Percentiles rank a stretch among this genome's conserved stretches.
phyloP scores from a whole-genome alignment of 805 yeast species.

The Ogataea paradorogensis region DNA sequence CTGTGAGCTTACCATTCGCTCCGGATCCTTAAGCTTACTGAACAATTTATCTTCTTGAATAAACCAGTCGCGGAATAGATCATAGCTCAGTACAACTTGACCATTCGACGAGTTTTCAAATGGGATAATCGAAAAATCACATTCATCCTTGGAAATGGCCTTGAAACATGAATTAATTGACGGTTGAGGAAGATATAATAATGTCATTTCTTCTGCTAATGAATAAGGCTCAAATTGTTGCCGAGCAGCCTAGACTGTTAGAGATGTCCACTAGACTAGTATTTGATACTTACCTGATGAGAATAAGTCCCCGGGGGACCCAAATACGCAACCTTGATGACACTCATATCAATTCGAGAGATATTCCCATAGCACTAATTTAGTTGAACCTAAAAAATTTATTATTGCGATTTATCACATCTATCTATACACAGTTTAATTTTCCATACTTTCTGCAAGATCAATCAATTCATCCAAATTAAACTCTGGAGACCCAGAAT shows the following conservation, averaged over 20 bases:
- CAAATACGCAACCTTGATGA: slow-evolving; percentile 60
- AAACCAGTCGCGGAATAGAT: slow-evolving; percentile 69
- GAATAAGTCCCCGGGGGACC: slow-evolving; percentile 96
- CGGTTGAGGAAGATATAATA: slow-evolving; percentile 36
- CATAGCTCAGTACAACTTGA: slow-evolving; percentile 82
- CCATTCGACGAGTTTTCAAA: slow-evolving; percentile 95
- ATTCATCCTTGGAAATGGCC: slow-evolving; percentile 39
- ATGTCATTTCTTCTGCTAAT: slow-evolving; percentile 14
- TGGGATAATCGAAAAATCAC: slow-evolving; percentile 80
- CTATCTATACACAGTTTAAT: slow-evolving; percentile 18
- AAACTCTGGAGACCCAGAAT: slow-evolving; percentile 64
- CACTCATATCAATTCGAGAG: slow-evolving; percentile 5
- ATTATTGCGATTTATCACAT: background rate
- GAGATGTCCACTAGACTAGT: background rate
- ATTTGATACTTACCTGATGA: slow-evolving; percentile 58
- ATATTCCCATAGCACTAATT: background rate
- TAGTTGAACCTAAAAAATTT: slow-evolving; percentile 4
- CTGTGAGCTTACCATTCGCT: slow-evolving; percentile 12
- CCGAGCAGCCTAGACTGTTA: slow-evolving; percentile 43
- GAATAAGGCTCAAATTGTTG: slow-evolving; percentile 35
- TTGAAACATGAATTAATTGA: slow-evolving; percentile 63
- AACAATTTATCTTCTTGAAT: slow-evolving; percentile 19
- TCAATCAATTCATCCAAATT: slow-evolving; percentile 62
- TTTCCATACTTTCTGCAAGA: slow-evolving; percentile 72
- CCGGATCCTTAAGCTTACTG: slow-evolving; percentile 11